Percentiles rank a stretch among this genome's conserved stretches.
These are phyloP conservation scores for Globisporangium okanoganense DNA, from an alignment of 352 stramenopile genomes.

Conservation along the genomic window DNA sequence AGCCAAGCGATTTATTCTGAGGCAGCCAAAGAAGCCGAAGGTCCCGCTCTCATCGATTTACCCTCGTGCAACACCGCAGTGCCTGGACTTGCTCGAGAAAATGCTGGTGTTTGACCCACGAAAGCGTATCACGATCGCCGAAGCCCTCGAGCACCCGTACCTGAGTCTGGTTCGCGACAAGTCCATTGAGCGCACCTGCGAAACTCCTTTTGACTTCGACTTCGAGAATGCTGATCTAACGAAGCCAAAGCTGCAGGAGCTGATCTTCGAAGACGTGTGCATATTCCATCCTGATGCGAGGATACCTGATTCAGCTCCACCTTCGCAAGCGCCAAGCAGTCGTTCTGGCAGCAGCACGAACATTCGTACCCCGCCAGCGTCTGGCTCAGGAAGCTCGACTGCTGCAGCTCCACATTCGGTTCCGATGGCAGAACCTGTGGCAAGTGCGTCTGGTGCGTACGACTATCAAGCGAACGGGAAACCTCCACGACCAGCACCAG, in stretches of 20 bases:
- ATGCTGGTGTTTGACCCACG: conserved; percentile 93
- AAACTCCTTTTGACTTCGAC: conserved; percentile 79
- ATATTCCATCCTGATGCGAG: conserved; percentile 82
- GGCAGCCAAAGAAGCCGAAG: conserved; percentile 84
- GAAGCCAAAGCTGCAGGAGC: conserved; percentile 87
- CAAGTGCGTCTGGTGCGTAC: conserved; percentile 3
- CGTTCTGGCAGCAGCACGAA: conserved; percentile 13
- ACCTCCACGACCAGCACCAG: conserved; percentile 28
- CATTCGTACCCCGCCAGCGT: conserved; percentile 18
- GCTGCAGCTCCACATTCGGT: conserved; percentile 8
- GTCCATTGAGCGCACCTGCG: conserved; percentile 69
- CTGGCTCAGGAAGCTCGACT: conserved; percentile 7
- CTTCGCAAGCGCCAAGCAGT: conserved; percentile 5
- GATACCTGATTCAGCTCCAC: conserved; percentile 31
- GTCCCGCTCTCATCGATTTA: conserved; percentile 84
- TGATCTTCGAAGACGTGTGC: conserved; percentile 91
- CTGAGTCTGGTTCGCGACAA: conserved; percentile 71
- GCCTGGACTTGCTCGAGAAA: conserved; percentile 89
- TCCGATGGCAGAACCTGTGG: conserved; percentile 16
- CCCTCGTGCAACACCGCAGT: conserved; percentile 71
- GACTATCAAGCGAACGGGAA: conserved; percentile 14
- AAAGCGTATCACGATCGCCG: conserved; percentile 78
- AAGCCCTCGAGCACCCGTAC: conserved; percentile 79
- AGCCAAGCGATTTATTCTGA: conserved; percentile 85
- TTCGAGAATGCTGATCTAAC: conserved; percentile 89